Evolutionary conservation across 2,329 filamentous ascomycete species (phyloP).

Genomic region (Xylariaceae sp.): DNA sequence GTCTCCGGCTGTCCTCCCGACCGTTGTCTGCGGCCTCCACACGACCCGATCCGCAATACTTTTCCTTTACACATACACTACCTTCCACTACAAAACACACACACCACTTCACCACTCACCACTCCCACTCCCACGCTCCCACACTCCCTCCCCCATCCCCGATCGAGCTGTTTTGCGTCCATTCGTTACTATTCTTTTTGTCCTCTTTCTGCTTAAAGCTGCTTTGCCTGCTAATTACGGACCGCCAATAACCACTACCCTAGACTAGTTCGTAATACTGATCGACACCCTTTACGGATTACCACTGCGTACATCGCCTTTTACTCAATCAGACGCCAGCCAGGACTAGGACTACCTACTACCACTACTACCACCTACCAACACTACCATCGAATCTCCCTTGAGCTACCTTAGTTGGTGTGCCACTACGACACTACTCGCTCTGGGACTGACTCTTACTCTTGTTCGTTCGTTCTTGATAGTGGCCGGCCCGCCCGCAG

Average conservation of each 20-base stretch:
- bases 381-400: conserved; percentile 1
- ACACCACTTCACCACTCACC: too few species aligned
- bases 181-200: conserved; percentile 25
- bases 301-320: not conserved
- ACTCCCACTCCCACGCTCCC: too few species aligned
- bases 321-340: conserved; percentile 10
- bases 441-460: not conserved
- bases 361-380: too few species aligned
- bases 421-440: not conserved
- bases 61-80: not conserved
- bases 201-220: conserved; percentile 1
- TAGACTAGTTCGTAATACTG: conserved; percentile 19
- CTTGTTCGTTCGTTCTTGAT: too few species aligned
- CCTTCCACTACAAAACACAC: not conserved
- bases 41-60: conserved; percentile 11
- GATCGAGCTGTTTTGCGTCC: conserved; percentile 27
- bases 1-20: conserved; percentile 23
- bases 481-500: not conserved
- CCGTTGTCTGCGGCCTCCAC: conserved; percentile 23
- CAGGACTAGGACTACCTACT: not conserved
- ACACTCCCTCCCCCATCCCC: conserved; percentile 6
- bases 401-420: conserved; percentile 13
- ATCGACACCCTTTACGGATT: conserved; percentile 11
- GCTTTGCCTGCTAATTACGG: conserved; percentile 20
- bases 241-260: conserved; percentile 8